Evolutionary conservation across 2,329 filamentous ascomycete species (phyloP).

Genomic region (Colletotrichum sp.): DNA sequence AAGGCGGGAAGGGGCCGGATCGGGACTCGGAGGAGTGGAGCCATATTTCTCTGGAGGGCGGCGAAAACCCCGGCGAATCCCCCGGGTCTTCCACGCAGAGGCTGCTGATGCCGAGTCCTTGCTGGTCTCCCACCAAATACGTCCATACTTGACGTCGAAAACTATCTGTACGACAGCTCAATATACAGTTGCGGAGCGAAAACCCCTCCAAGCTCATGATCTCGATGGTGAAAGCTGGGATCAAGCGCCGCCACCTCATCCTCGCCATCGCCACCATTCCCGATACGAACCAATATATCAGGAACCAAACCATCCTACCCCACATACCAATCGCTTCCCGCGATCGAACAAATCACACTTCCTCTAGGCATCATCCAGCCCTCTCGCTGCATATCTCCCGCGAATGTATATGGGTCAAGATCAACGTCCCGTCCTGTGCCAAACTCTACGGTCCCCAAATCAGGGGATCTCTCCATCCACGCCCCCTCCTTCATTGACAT

Average conservation of each 20-base stretch:
- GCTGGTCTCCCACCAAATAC: accelerated
- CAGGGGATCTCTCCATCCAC: neutral
- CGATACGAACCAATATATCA: neutral
- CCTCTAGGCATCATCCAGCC: neutral
- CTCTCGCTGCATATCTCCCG: neutral
- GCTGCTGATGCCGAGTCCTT: neutral
- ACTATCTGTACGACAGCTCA: neutral
- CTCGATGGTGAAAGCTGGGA: neutral
- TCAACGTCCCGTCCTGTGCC: neutral
- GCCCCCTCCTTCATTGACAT: neutral
- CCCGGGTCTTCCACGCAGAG: neutral
- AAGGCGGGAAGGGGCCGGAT: neutral
- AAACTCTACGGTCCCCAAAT: neutral
- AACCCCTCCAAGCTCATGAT: neutral
- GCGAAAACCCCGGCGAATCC: neutral
- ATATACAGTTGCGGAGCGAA: neutral
- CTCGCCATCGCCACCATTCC: neutral
- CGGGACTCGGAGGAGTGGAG: neutral
- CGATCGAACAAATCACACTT: neutral
- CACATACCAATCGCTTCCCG: neutral
- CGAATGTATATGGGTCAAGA: neutral
- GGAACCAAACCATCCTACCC: neutral
- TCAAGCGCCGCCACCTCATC: neutral
- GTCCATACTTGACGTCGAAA: accelerated
- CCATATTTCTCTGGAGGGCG: neutral